Percentiles rank a stretch among this genome's conserved stretches.
These are phyloP conservation scores for Trichoderma semiorbis DNA, from an alignment of 2,329 filamentous ascomycete genomes.

Conservation along the genomic window DNA sequence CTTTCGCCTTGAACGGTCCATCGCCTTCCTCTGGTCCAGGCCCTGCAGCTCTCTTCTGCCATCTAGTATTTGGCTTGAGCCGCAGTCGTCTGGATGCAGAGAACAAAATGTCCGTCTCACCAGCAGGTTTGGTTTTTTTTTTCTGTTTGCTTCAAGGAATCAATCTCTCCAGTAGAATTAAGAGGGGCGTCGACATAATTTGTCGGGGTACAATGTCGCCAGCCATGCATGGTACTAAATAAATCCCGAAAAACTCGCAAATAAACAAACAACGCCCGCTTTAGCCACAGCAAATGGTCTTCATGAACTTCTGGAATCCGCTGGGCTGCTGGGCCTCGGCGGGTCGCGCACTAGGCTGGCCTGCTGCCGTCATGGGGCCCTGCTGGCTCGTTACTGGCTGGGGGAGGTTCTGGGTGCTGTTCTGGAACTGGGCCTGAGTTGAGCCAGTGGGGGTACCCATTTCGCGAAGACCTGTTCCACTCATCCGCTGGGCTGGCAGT, in stretches of 20 bases:
- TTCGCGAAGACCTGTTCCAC: constrained; percentile 69
- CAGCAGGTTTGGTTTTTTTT: not conserved
- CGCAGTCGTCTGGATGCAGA: not conserved
- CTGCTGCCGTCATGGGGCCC: constrained; percentile 53
- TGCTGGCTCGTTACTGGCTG: constrained; percentile 61
- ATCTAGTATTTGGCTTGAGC: not conserved
- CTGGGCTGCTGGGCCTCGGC: constrained; percentile 67
- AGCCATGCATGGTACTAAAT: constrained; percentile 15
- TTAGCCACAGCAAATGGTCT: constrained; percentile 85
- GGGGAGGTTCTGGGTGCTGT: constrained; percentile 84
- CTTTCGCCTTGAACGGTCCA: constrained; percentile 1
- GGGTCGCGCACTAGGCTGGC: constrained; percentile 52
- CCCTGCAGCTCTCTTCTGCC: not conserved
- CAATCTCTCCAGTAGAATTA: constrained; percentile 15
- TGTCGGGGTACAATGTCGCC: constrained; percentile 13
- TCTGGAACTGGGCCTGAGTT: constrained; percentile 94
- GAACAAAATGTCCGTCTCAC: not conserved
- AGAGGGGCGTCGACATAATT: constrained; percentile 11
- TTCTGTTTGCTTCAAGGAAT: not conserved
- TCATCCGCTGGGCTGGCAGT: constrained; percentile 71
- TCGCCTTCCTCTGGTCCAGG: not conserved
- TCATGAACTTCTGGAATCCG: constrained; percentile 89
- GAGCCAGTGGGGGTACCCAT: constrained; percentile 82
- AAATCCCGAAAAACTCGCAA: constrained; percentile 26
- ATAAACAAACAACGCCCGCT: constrained; percentile 16